Evolutionary conservation across 225 moss, liverwort and hornwort genomes (phyloP).

Genomic region (Sphagnum tenellum): DNA sequence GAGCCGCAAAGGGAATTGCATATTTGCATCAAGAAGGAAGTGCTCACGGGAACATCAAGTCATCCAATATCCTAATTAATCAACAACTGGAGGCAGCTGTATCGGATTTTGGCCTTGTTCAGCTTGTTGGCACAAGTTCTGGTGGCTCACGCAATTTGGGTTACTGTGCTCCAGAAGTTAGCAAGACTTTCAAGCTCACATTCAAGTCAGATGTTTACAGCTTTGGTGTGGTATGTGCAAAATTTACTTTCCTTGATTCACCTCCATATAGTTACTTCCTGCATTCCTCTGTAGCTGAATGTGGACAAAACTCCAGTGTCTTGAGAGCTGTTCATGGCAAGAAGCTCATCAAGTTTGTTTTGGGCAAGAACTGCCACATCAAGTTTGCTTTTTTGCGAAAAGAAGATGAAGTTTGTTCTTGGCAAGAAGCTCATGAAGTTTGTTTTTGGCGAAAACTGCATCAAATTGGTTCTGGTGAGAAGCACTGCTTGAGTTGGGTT

Average conservation of each 20-base stretch:
- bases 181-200: conserved; percentile 67
- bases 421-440: background rate
- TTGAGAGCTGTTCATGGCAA: background rate
- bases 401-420: background rate
- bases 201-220: conserved; percentile 92
- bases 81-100: conserved; percentile 72
- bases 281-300: no score
- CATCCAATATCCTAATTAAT: conserved; percentile 79
- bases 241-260: background rate
- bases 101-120: conserved; percentile 87
- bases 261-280: background rate
- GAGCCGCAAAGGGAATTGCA: conserved; percentile 70
- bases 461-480: no score
- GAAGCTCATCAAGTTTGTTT: background rate
- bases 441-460: background rate
- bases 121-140: conserved; percentile 61
- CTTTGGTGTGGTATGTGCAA: conserved; percentile 59
- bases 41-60: conserved; percentile 90
- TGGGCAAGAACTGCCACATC: background rate
- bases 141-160: conserved; percentile 64
- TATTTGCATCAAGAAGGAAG: conserved; percentile 62
- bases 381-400: no score
- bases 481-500: no score
- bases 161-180: conserved; percentile 88
- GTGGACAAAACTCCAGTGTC: no score